Base-by-base conservation (phyloP, 2,329 filamentous ascomycete genomes). In the Pseudofabraea citricarpa region DNA sequence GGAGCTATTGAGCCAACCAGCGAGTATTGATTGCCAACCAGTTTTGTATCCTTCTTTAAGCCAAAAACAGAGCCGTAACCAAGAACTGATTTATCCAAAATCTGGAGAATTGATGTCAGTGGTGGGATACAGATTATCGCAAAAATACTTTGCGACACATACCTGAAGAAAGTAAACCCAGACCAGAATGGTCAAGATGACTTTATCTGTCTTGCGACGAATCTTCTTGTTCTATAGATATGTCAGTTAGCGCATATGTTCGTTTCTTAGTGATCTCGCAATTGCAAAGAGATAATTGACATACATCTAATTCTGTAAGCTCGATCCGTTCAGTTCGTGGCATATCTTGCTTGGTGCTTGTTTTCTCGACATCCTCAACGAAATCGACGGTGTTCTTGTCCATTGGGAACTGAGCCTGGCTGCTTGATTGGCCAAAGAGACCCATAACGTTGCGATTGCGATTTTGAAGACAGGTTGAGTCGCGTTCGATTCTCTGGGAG, bases 1-100 rank as follows among this genome's bases (percentile, higher is more conserved):
- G 77, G 68, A 0, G 71, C 65, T 31, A 82, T 77, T 5, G 75
- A 79, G 19, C 75, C 72, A 18, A 82, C 59, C 16, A 81, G 59
- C 0, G 63, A 73, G 49, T 78, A 79, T 50, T 77, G 65, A 1
- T 69, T 69, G 1, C 75, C 75, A 31, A 67, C 64, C 1, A 79
- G 62, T 10, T 72, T 57, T 5, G 79, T 64, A 48, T 81, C 77
- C 19, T 79, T 66, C 20, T 67, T 62, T 40, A 81, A 75, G 0
- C 75, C 77, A 50, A 80, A 79, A 29, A 81, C 73, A 5, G 77
- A 76, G 2, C 77, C 77, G 53, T 78, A 79, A 27, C 68, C 72
- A 6, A 77, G 55, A 2, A 71, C 75, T 0, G 72, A 75, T 64
- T 75, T 60, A 26, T 59, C 56, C 20, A 57, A 75, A 77, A 61